Evolutionary conservation across 2,329 filamentous ascomycete genomes (phyloP).

Genomic region (Colletotrichum orbiculare): DNA sequence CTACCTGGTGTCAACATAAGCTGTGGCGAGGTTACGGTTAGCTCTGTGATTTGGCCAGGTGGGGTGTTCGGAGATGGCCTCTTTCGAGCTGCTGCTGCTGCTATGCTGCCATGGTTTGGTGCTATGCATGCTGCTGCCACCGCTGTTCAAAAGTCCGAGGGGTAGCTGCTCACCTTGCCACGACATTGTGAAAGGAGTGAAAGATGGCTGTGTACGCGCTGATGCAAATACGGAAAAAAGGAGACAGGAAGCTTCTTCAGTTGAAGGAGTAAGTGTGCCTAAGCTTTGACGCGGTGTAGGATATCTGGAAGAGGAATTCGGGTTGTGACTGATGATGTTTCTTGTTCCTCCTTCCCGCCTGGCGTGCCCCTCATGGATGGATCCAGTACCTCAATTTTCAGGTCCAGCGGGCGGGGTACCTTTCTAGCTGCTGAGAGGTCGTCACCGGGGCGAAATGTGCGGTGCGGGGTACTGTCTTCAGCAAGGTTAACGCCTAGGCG

Average conservation of each 20-base stretch:
- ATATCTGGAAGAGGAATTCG: conserved; percentile 32
- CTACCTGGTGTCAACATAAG: conserved; percentile 65
- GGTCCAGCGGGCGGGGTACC: conserved; percentile 34
- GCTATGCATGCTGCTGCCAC: conserved; percentile 5
- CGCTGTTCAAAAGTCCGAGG: conserved; percentile 3
- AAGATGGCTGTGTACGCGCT: conserved; percentile 33
- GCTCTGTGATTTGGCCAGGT: conserved; percentile 38
- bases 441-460: conserved; percentile 21
- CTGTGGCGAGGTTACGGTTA: conserved; percentile 49
- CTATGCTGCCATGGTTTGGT: conserved; percentile 12
- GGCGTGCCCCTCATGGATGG: conserved; percentile 32
- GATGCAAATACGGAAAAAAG: conserved; percentile 32
- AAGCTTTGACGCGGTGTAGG: conserved; percentile 37
- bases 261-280: conserved; percentile 25
- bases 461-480: conserved; percentile 35
- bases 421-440: conserved; percentile 29
- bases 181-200: conserved; percentile 66
- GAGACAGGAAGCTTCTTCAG: conserved; percentile 30
- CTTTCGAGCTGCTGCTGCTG: conserved; percentile 6
- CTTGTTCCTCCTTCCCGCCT: conserved; percentile 34
- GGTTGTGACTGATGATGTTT: conserved; percentile 35
- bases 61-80: conserved; percentile 27
- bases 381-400: conserved; percentile 24
- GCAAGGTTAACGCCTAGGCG: conserved; percentile 17
- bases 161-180: conserved; percentile 72